Percentiles rank a stretch among this genome's conserved stretches.
Evolutionary conservation across 148 eudicot species (phyloP).

Genomic region (Polygonum aviculare): DNA sequence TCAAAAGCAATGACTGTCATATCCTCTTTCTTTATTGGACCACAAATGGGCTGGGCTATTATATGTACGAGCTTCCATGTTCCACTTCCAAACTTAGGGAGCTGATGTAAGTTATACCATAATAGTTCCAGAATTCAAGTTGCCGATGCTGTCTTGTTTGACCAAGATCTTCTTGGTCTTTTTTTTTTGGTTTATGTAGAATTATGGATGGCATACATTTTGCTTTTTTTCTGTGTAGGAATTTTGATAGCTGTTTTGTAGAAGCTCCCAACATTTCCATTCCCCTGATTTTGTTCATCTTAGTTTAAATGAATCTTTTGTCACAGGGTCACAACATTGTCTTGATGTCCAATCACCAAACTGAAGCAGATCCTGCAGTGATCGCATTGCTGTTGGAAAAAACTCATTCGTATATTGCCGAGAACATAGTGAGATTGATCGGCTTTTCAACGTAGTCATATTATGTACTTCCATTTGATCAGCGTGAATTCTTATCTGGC

Average conservation of each 20-base stretch:
- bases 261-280: background rate
- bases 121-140: background rate
- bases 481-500: slow-evolving; percentile 15
- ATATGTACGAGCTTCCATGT: background rate
- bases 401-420: slow-evolving; percentile 54
- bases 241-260: background rate
- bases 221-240: background rate
- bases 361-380: slow-evolving; percentile 97
- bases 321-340: slow-evolving; percentile 86
- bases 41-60: background rate
- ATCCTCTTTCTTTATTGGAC: too few relatives aligned
- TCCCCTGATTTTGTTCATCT: slow-evolving; percentile 7
- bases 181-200: background rate
- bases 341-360: slow-evolving; percentile 96
- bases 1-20: background rate
- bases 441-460: slow-evolving; percentile 10
- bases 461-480: slow-evolving; percentile 13
- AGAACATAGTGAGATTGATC: slow-evolving; percentile 51
- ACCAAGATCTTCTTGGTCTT: background rate
- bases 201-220: background rate
- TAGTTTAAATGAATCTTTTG: background rate
- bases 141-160: background rate
- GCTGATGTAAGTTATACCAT: background rate
- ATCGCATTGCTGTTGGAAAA: slow-evolving; percentile 79
- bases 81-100: background rate